phyloP scores from a whole-genome alignment of 2,329 filamentous ascomycete genomes.

The Helotiales sp. region DNA sequence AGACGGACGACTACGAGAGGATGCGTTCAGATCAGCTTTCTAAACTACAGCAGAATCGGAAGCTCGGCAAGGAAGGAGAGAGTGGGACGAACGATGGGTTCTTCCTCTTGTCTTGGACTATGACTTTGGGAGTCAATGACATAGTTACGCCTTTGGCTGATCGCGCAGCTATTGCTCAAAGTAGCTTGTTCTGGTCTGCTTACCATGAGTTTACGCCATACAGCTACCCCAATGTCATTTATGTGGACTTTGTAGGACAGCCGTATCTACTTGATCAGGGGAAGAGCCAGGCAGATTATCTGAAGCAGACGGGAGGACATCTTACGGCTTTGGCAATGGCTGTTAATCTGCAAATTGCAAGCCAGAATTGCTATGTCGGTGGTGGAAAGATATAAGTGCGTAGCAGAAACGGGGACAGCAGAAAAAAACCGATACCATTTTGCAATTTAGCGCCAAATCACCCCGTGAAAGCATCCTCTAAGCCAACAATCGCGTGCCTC shows the following conservation, averaged over 20 bases:
- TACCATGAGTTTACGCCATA: conserved; percentile 4
- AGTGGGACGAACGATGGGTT: not conserved
- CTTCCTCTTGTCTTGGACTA: not conserved
- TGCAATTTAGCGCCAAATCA: not conserved
- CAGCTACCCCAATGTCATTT: conserved; percentile 5
- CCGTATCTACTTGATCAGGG: conserved; percentile 7
- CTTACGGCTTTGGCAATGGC: conserved; percentile 8
- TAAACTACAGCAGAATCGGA: conserved; percentile 2
- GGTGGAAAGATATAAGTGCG: conserved; percentile 8
- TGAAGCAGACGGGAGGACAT: conserved; percentile 5
- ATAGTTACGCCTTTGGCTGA: not conserved
- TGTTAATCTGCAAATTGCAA: conserved; percentile 13
- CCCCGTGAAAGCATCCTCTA: conserved; percentile 6
- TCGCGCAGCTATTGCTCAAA: conserved; percentile 3
- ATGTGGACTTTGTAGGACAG: conserved; percentile 10
- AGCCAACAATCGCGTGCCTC: not conserved
- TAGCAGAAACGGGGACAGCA: not conserved
- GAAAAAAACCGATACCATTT: not conserved
- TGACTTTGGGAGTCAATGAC: conserved; percentile 1
- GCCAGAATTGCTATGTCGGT: conserved; percentile 8
- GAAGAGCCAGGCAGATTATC: not conserved
- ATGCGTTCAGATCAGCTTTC: conserved; percentile 4
- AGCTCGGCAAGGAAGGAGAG: not conserved
- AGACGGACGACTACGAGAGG: conserved; percentile 3
- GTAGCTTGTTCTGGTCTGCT: conserved; percentile 9